phyloP scores from a whole-genome alignment of 2,329 filamentous ascomycete species.

The Monilinia vaccinii-corymbosi region DNA sequence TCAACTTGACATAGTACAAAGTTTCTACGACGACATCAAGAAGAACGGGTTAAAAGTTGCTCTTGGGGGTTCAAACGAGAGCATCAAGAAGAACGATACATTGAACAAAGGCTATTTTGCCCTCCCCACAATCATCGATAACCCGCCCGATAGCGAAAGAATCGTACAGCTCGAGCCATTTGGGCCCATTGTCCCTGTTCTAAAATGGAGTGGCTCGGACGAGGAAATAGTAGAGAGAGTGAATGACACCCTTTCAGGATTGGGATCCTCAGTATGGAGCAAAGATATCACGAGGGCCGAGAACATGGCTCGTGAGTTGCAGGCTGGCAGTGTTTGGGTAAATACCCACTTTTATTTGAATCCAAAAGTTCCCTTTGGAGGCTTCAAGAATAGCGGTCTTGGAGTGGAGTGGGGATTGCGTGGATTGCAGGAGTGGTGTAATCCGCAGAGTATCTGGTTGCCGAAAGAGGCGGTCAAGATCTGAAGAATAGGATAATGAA shows the following conservation, averaged over 20 bases:
- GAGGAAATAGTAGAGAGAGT: conserved; percentile 48
- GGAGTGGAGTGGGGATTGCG: conserved; percentile 21
- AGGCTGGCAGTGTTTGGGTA: conserved; percentile 52
- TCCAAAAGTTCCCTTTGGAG: conserved; percentile 33
- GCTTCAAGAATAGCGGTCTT: conserved; percentile 29
- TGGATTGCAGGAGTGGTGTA: conserved; percentile 5
- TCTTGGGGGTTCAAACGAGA: conserved; percentile 28
- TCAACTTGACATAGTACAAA: conserved; percentile 47
- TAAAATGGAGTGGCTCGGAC: conserved; percentile 5
- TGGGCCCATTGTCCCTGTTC: conserved; percentile 28
- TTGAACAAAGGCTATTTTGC: conserved; percentile 42
- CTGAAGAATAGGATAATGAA: neutral
- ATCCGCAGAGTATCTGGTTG: conserved; percentile 7
- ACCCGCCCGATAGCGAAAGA: conserved; percentile 44
- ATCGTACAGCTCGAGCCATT: conserved; percentile 53
- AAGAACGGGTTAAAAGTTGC: conserved; percentile 43
- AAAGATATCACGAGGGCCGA: conserved; percentile 41
- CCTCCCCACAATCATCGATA: conserved; percentile 47
- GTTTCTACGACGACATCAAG: conserved; percentile 45
- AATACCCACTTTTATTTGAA: conserved; percentile 42
- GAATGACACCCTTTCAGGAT: conserved; percentile 42
- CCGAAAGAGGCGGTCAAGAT: neutral
- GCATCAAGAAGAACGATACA: neutral
- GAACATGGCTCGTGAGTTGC: conserved; percentile 42
- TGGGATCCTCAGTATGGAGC: conserved; percentile 50